phyloP scores from a whole-genome alignment of 306 rosid genomes.

The Medicago arabica region DNA sequence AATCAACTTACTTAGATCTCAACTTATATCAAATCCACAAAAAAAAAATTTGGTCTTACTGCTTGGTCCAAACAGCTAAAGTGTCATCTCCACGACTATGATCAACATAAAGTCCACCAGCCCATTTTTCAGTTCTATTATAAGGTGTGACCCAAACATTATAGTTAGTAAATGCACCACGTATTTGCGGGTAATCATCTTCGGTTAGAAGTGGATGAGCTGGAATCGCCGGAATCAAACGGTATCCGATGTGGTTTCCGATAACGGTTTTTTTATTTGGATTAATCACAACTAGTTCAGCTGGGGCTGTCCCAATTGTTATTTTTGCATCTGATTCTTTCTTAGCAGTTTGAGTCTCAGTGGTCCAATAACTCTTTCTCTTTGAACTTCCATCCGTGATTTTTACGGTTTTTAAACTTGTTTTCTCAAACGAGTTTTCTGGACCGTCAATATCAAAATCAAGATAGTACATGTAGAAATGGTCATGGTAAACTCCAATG shows the following conservation, averaged over 20 bases:
- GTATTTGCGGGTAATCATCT: constrained; percentile 62
- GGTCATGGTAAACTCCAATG: constrained; percentile 69
- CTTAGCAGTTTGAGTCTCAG: constrained; percentile 35
- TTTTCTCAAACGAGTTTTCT: constrained; percentile 54
- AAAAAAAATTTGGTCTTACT: neutral
- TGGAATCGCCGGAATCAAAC: constrained; percentile 50
- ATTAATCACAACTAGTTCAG: constrained; percentile 57
- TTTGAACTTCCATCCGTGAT: neutral
- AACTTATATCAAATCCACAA: neutral
- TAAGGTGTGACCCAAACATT: constrained; percentile 67
- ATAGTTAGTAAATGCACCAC: constrained; percentile 61
- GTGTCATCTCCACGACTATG: constrained; percentile 65
- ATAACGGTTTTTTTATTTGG: constrained; percentile 52
- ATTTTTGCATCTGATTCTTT: constrained; percentile 53
- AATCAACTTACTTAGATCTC: neutral
- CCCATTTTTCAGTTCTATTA: constrained; percentile 68
- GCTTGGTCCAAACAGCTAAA: constrained; percentile 57
- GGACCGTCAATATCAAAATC: constrained; percentile 65
- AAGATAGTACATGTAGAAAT: constrained; percentile 58
- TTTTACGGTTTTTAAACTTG: neutral
- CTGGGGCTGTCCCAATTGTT: constrained; percentile 39
- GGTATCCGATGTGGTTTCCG: constrained; percentile 60
- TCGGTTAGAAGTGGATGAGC: constrained; percentile 43
- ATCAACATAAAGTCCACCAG: constrained; percentile 54
- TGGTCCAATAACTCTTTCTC: constrained; percentile 64